phyloP scores from a whole-genome alignment of 495 filamentous ascomycete genomes.

The Neurospora sp. region DNA sequence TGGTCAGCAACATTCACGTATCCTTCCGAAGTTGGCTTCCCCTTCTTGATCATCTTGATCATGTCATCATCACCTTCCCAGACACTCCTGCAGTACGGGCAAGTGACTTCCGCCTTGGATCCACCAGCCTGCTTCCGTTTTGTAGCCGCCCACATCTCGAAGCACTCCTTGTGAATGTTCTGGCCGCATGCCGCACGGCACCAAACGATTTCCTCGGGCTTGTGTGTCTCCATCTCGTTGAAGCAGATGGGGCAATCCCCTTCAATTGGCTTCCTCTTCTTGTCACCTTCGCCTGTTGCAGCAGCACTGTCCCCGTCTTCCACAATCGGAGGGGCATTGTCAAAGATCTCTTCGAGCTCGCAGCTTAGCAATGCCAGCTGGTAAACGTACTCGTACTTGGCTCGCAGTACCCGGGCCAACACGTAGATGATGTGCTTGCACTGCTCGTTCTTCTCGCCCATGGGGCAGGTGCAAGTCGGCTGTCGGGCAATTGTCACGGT shows the following conservation, averaged over 20 bases:
- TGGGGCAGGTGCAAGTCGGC: constrained; percentile 61
- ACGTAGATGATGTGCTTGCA: constrained; percentile 57
- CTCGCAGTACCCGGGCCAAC: constrained; percentile 55
- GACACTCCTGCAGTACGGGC: constrained; percentile 49
- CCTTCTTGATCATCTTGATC: constrained; percentile 37
- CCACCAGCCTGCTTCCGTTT: constrained; percentile 27
- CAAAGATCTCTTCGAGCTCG: constrained; percentile 56
- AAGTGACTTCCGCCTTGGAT: constrained; percentile 40
- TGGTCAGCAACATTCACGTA: constrained; percentile 58
- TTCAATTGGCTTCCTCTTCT: constrained; percentile 42
- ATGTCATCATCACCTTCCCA: constrained; percentile 49
- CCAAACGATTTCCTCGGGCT: constrained; percentile 50
- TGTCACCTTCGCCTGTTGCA: constrained; percentile 4
- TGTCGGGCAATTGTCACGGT: constrained; percentile 37
- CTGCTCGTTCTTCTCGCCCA: constrained; percentile 50
- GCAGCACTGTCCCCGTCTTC: constrained; percentile 1
- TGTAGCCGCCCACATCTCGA: constrained; percentile 57
- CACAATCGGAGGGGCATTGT: constrained; percentile 33
- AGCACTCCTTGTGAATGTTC: constrained; percentile 66
- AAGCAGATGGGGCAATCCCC: constrained; percentile 79
- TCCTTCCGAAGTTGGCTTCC: constrained; percentile 40
- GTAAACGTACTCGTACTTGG: constrained; percentile 52
- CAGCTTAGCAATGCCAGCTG: constrained; percentile 60
- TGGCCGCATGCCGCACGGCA: constrained; percentile 68
- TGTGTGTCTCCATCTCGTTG: constrained; percentile 47